Conservation (phyloP, 202 grass and related monocot species). For the Digitaria exilis region DNA sequence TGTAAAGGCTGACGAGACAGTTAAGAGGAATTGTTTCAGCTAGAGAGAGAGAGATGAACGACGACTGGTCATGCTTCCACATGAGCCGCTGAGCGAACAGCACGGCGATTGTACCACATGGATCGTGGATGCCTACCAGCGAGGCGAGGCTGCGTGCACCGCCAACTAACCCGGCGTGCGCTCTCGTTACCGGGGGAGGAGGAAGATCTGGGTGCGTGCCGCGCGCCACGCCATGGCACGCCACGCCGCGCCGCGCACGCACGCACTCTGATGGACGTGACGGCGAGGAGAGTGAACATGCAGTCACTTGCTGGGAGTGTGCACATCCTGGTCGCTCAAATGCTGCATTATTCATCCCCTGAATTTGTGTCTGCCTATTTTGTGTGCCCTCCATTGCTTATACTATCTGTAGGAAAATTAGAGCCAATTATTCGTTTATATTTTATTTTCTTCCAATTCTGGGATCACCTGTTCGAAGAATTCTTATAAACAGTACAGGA, state of each 20-base stretch:
- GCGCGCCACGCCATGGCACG: background rate
- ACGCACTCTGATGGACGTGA: conserved; percentile 37
- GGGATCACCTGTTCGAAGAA: too few relatives aligned
- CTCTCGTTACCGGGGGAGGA: background rate
- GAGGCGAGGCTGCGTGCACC: conserved; percentile 13
- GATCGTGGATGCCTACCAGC: conserved; percentile 29
- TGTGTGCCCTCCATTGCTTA: too few relatives aligned
- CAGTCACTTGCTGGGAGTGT: background rate
- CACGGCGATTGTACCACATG: conserved; percentile 39
- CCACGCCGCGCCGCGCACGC: background rate
- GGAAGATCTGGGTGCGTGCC: conserved; percentile 8
- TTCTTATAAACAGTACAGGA: too few relatives aligned
- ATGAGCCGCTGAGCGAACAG: conserved; percentile 35
- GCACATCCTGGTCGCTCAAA: background rate
- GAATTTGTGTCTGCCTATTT: too few relatives aligned
- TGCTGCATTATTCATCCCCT: too few relatives aligned
- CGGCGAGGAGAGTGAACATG: conserved; percentile 33
- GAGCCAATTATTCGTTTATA: too few relatives aligned
- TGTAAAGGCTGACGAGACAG: conserved; percentile 50
- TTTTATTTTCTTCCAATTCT: too few relatives aligned
- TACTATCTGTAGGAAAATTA: too few relatives aligned
- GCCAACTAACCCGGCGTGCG: conserved; percentile 17
- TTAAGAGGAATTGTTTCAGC: conserved; percentile 16
- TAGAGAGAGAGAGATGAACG: background rate
- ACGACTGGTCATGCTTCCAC: conserved; percentile 24